phyloP scores from a whole-genome alignment of 2,329 filamentous ascomycete genomes.

The Aureobasidium sp. region DNA sequence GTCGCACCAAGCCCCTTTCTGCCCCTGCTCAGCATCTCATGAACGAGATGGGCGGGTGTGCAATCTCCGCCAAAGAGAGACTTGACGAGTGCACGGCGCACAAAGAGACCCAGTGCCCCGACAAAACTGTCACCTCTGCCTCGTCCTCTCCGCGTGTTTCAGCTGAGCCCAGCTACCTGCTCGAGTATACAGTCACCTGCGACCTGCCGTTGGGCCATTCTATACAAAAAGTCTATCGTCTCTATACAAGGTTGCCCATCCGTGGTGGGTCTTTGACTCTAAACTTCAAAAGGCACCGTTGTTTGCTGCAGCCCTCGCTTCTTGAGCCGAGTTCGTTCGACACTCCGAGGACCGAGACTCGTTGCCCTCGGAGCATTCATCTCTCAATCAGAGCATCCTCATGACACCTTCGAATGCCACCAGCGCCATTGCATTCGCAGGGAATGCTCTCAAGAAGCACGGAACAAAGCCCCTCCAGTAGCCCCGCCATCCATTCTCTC shows the following conservation, averaged over 20 bases:
- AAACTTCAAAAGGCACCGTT: not conserved
- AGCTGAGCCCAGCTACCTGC: not conserved
- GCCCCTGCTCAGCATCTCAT: not conserved
- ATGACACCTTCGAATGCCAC: constrained; percentile 82
- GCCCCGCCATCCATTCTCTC: constrained; percentile 65
- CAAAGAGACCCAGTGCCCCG: not conserved
- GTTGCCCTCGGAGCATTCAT: not conserved
- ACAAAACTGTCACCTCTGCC: not conserved
- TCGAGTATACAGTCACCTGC: not conserved
- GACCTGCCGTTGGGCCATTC: not conserved
- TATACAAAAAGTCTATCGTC: constrained; percentile 2
- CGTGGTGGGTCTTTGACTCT: not conserved
- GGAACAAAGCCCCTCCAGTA: constrained; percentile 91
- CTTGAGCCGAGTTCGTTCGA: not conserved
- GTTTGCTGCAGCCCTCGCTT: not conserved
- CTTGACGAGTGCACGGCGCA: not conserved
- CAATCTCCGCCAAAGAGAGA: not conserved
- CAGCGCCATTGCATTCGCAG: constrained; percentile 88
- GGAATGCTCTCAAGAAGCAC: constrained; percentile 88
- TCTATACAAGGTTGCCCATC: constrained; percentile 2
- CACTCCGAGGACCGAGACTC: not conserved
- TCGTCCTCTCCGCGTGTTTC: constrained; percentile 3
- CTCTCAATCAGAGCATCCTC: constrained; percentile 23
- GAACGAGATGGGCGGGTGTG: not conserved
- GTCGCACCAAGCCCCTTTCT: constrained; percentile 6